Percentiles rank a stretch among this genome's conserved stretches.
Evolutionary conservation across 2,329 filamentous ascomycete species (phyloP).

Genomic region (Botrytis sinoallii): DNA sequence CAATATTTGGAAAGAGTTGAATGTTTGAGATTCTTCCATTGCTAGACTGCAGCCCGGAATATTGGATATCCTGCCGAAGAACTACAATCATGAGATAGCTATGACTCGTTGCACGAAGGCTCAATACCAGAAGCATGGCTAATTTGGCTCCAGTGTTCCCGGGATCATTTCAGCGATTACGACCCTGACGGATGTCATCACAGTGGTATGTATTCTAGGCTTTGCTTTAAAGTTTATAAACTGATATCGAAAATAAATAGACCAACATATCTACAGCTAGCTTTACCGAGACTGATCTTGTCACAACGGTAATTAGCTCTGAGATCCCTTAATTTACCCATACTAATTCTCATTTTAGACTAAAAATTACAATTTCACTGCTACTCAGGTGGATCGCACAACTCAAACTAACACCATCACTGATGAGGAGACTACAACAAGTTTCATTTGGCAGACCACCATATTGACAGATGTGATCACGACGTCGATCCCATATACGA

Average conservation of each 20-base stretch:
- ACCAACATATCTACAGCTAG: slow-evolving; percentile 8
- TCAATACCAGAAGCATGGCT: neutral
- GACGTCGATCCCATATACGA: slow-evolving; percentile 25
- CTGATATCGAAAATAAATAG: neutral
- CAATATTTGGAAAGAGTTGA: neutral
- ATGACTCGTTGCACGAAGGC: neutral
- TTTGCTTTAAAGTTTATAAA: neutral
- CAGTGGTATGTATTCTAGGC: neutral
- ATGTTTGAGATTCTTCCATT: rapidly evolving
- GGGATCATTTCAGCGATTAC: slow-evolving; percentile 8
- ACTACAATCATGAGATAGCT: neutral
- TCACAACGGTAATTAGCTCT: neutral
- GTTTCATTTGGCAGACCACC: slow-evolving; percentile 17
- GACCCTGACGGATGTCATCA: slow-evolving; percentile 1
- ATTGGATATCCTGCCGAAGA: neutral
- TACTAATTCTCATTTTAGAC: neutral
- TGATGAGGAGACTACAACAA: slow-evolving; percentile 17
- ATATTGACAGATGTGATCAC: slow-evolving; percentile 21
- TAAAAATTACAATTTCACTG: slow-evolving; percentile 16
- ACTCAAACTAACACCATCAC: slow-evolving; percentile 16
- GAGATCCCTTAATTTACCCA: no score
- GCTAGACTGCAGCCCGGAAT: neutral
- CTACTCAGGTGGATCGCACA: slow-evolving; percentile 4
- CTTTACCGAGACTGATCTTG: neutral
- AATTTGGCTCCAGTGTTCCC: neutral